These are phyloP conservation scores for Catharanthus roseus DNA, from an alignment of 257 asterid genomes.

Conservation along the genomic window DNA sequence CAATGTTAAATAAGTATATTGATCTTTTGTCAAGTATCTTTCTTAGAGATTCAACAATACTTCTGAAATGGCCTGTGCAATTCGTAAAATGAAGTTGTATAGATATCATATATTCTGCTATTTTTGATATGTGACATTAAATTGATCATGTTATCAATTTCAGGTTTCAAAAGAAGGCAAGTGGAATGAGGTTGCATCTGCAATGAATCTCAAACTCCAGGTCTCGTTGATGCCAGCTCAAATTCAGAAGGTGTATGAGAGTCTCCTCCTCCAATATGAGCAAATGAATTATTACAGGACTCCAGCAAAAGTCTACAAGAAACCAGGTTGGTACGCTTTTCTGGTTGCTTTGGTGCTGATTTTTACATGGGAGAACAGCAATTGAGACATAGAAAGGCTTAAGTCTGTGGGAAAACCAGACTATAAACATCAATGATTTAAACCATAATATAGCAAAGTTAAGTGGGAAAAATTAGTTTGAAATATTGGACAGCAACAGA, in stretches of 20 bases:
- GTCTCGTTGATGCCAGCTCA: slow-evolving; percentile 35
- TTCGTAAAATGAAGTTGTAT: neutral
- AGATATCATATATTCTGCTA: neutral
- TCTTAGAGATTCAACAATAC: neutral
- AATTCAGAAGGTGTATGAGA: slow-evolving; percentile 46
- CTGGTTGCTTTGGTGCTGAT: slow-evolving; percentile 11
- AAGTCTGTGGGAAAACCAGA: too few species aligned
- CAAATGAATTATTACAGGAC: slow-evolving; percentile 45
- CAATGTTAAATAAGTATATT: neutral
- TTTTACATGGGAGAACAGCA: neutral
- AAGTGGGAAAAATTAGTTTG: neutral
- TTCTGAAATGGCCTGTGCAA: neutral
- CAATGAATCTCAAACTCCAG: slow-evolving; percentile 26
- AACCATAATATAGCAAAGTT: neutral
- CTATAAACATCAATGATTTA: neutral
- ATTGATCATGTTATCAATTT: neutral
- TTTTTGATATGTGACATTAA: neutral
- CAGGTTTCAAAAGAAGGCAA: slow-evolving; percentile 57
- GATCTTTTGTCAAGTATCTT: neutral
- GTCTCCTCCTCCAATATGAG: slow-evolving; percentile 50
- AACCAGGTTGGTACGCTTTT: slow-evolving; percentile 25
- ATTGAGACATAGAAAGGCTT: neutral
- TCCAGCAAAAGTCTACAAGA: slow-evolving; percentile 26
- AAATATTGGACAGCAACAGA: neutral
- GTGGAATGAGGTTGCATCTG: slow-evolving; percentile 63